Evolutionary conservation across 176 grass and related monocot species (phyloP).

Genomic region (Avena sativa): DNA sequence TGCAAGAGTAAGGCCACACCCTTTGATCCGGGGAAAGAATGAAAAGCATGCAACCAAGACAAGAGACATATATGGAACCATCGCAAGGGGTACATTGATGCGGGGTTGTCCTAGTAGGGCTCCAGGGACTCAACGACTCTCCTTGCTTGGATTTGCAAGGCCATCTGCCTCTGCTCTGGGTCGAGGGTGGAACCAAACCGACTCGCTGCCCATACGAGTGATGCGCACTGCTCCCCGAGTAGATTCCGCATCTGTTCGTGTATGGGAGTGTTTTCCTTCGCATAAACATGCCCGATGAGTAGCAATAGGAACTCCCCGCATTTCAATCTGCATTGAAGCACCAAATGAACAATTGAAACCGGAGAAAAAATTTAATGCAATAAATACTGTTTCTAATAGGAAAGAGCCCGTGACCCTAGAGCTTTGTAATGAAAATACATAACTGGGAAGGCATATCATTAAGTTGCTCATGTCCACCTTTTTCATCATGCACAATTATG

Average conservation of each 20-base stretch:
- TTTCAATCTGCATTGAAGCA: slow-evolving; percentile 74
- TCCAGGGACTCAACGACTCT: slow-evolving; percentile 89
- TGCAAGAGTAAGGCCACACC: background rate
- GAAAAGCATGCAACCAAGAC: slow-evolving; percentile 2
- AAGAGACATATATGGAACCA: background rate
- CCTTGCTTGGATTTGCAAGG: slow-evolving; percentile 90
- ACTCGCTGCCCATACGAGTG: slow-evolving; percentile 89
- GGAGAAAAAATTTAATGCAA: too few relatives aligned
- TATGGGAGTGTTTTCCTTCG: slow-evolving; percentile 86
- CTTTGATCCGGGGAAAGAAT: background rate
- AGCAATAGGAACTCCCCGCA: slow-evolving; percentile 88
- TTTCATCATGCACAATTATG: background rate
- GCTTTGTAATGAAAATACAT: too few relatives aligned
- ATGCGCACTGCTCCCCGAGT: slow-evolving; percentile 83
- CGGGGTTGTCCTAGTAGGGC: slow-evolving; percentile 46
- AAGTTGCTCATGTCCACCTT: background rate
- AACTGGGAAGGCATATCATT: slow-evolving; percentile 21
- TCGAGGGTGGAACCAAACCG: slow-evolving; percentile 90
- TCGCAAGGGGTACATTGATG: slow-evolving; percentile 6
- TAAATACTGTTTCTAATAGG: background rate
- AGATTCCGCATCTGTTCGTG: slow-evolving; percentile 72
- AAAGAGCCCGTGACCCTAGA: background rate
- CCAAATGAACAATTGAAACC: slow-evolving; percentile 15
- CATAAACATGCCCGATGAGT: slow-evolving; percentile 82
- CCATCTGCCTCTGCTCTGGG: slow-evolving; percentile 79